Evolutionary conservation across 1,139 yeast species (phyloP).

Genomic region (Kurtzmaniella quercitrusa): DNA sequence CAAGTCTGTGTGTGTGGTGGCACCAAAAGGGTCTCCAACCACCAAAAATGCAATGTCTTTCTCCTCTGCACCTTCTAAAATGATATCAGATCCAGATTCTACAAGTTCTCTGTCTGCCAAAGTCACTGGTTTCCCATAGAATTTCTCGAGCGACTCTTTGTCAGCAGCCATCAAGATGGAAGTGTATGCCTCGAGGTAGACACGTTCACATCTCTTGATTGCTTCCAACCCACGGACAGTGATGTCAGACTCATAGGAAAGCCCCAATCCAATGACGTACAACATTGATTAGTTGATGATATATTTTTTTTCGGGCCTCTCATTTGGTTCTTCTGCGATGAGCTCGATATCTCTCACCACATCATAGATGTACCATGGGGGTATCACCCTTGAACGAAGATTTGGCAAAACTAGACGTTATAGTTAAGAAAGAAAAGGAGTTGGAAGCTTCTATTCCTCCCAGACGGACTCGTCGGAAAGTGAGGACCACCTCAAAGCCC

Average conservation of each 20-base stretch:
- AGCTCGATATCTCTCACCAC: no score
- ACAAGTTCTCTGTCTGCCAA: constrained; percentile 94
- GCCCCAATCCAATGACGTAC: constrained; percentile 86
- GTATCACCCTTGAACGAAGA: neutral
- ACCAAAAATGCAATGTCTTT: constrained; percentile 91
- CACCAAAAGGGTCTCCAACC: constrained; percentile 97
- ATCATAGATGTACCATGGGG: no score
- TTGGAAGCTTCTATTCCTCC: constrained; percentile 4
- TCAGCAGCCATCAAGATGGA: constrained; percentile 93
- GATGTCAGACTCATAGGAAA: constrained; percentile 84
- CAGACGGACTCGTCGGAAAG: neutral
- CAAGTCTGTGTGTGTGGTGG: constrained; percentile 95
- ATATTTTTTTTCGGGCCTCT: neutral
- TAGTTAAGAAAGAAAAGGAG: constrained; percentile 4
- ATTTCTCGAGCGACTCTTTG: constrained; percentile 60
- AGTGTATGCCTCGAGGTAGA: constrained; percentile 92
- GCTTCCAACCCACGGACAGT: constrained; percentile 92
- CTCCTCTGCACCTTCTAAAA: constrained; percentile 67
- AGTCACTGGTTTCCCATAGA: constrained; percentile 80
- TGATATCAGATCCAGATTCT: constrained; percentile 81
- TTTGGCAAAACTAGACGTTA: neutral
- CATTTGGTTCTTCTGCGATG: neutral
- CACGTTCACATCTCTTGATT: constrained; percentile 77
- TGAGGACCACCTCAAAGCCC: neutral
- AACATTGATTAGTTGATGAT: no score